These are phyloP conservation scores for Boletus vinaceobasis DNA, from an alignment of 768 basidiomycete genomes.

Conservation along the genomic window DNA sequence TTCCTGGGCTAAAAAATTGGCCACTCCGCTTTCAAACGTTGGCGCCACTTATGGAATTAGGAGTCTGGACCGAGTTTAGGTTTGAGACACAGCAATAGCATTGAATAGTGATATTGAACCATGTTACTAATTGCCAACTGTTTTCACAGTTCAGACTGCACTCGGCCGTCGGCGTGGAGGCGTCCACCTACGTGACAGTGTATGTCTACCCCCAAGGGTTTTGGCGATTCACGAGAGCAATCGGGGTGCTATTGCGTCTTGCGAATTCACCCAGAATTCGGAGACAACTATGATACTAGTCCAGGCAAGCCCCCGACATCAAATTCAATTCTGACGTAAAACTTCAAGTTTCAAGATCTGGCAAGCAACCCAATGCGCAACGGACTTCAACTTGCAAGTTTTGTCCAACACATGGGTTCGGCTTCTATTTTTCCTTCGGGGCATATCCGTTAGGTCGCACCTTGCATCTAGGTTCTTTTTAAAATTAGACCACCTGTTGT, in stretches of 20 bases:
- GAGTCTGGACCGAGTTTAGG: neutral
- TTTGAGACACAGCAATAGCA: no score
- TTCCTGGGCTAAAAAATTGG: neutral
- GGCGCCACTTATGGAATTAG: neutral
- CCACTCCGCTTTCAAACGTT: neutral
- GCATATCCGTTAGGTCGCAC: neutral
- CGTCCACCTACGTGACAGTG: neutral
- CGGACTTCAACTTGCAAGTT: neutral
- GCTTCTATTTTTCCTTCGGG: neutral
- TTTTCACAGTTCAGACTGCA: neutral
- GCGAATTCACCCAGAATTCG: neutral
- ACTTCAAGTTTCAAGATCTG: no score
- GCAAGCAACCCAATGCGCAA: neutral
- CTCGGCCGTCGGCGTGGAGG: neutral
- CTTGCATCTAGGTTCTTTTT: neutral
- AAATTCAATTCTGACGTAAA: neutral
- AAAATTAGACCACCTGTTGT: neutral
- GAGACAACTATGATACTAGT: neutral
- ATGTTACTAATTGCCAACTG: neutral
- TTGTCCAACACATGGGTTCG: neutral
- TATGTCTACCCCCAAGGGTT: neutral
- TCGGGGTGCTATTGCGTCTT: neutral
- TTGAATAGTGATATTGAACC: neutral
- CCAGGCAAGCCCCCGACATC: neutral
- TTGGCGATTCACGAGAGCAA: neutral